Percentiles rank a stretch among this genome's conserved stretches.
These are phyloP conservation scores for Ogataea degrootiae DNA, from an alignment of 805 yeast species.

Conservation along the genomic window DNA sequence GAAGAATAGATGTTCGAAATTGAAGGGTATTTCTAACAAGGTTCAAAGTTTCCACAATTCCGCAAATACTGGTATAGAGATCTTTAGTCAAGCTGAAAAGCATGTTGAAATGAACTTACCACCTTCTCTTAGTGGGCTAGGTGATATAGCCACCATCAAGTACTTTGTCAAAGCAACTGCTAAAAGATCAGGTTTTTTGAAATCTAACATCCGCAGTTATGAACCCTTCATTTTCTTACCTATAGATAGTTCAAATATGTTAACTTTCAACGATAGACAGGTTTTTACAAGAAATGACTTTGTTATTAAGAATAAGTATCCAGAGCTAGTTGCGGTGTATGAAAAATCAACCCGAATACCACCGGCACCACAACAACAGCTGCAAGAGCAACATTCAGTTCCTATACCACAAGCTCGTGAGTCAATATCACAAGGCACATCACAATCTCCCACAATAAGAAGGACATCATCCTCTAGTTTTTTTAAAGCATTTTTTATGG, in stretches of 20 bases:
- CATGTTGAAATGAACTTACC: constrained; percentile 22
- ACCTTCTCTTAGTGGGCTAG: constrained; percentile 23
- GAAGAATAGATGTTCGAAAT: constrained; percentile 32
- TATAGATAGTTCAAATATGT: constrained; percentile 28
- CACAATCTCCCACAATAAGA: neutral
- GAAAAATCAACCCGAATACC: constrained; percentile 15
- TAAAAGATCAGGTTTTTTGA: constrained; percentile 44
- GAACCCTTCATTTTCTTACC: constrained; percentile 55
- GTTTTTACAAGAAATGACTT: constrained; percentile 43
- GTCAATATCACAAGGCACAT: neutral
- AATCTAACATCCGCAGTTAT: constrained; percentile 40
- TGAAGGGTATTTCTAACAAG: constrained; percentile 9
- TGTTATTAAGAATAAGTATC: constrained; percentile 35
- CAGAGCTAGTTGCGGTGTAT: constrained; percentile 39
- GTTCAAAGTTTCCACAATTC: constrained; percentile 7
- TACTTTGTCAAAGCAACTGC: constrained; percentile 62
- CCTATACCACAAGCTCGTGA: constrained; percentile 2
- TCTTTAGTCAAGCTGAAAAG: constrained; percentile 4
- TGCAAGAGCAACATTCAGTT: neutral
- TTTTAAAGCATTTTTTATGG: constrained; percentile 25
- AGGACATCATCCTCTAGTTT: constrained; percentile 23
- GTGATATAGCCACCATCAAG: constrained; percentile 34
- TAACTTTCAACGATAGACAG: constrained; percentile 32
- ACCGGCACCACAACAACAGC: neutral
- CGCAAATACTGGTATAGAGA: constrained; percentile 8